Conservation (phyloP, 495 filamentous ascomycete species). For the Lophiotrema nucula region DNA sequence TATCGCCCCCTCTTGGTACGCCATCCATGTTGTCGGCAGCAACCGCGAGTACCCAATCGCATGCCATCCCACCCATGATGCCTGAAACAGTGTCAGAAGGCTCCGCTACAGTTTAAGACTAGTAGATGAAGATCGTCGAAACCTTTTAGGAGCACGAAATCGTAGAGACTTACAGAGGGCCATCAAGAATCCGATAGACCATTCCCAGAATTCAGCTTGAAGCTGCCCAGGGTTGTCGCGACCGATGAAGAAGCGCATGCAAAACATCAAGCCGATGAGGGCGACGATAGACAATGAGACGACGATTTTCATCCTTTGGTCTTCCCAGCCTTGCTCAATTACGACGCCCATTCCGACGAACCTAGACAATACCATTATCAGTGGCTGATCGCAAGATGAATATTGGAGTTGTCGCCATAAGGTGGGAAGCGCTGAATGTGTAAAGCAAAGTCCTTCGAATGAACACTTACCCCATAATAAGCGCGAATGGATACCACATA, state of each 20-base stretch:
- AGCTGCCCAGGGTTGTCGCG: background rate
- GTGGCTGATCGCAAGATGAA: background rate
- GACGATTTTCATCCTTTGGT: constrained; percentile 8
- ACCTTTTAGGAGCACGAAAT: too few species aligned
- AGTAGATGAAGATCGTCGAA: too few species aligned
- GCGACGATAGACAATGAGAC: background rate
- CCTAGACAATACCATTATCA: background rate
- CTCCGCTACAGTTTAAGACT: too few species aligned
- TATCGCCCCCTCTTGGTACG: background rate
- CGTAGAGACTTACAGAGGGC: too few species aligned
- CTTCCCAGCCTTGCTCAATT: constrained; percentile 1
- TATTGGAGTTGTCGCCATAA: too few species aligned
- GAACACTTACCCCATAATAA: too few species aligned
- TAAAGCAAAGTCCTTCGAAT: too few species aligned
- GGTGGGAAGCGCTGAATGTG: too few species aligned
- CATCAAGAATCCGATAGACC: background rate
- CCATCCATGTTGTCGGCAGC: constrained; percentile 8
- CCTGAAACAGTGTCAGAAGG: too few species aligned
- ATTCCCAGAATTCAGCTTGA: background rate
- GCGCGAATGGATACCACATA: too few species aligned
- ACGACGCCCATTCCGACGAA: constrained; percentile 1
- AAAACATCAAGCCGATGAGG: background rate
- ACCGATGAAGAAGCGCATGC: background rate
- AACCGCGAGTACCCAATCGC: constrained; percentile 12
- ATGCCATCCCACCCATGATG: constrained; percentile 1